Conservation (phyloP, 495 filamentous ascomycete species). For the Daldinia concentrica region DNA sequence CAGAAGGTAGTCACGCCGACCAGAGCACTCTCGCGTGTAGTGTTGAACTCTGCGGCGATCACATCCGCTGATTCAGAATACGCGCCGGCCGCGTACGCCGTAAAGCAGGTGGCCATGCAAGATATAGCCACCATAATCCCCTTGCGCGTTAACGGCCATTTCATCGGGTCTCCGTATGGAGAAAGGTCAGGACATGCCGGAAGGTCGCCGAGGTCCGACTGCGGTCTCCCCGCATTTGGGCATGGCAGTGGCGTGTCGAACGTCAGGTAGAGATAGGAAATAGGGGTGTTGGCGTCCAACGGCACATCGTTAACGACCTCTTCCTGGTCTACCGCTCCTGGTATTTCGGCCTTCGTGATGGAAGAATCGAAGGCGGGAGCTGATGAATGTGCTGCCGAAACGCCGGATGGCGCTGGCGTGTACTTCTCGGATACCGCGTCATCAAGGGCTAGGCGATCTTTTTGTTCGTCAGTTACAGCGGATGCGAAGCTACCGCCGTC, state of each 20-base stretch:
- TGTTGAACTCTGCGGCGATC: constrained; percentile 68
- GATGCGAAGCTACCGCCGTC: background rate
- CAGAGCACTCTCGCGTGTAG: constrained; percentile 71
- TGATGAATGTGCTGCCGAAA: background rate
- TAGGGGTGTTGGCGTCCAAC: constrained; percentile 44
- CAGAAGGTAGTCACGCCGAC: constrained; percentile 88
- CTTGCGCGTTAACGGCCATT: constrained; percentile 77
- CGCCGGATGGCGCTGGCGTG: background rate
- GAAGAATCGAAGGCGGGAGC: background rate
- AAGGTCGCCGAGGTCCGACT: constrained; percentile 45
- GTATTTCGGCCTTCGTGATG: background rate
- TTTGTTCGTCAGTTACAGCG: background rate
- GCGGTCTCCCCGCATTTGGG: constrained; percentile 53
- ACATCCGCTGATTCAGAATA: constrained; percentile 74
- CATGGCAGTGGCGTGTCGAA: constrained; percentile 73
- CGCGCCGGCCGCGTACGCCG: constrained; percentile 83
- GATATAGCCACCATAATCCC: constrained; percentile 76
- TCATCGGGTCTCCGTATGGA: constrained; percentile 74
- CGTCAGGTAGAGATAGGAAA: constrained; percentile 76
- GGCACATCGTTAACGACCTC: background rate
- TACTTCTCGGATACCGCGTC: constrained; percentile 9
- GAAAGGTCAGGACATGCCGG: constrained; percentile 71
- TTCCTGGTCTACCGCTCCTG: background rate
- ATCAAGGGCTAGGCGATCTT: background rate
- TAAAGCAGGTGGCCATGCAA: constrained; percentile 77